A percentile compares a stretch with the other conserved stretches of the same genome.
These are phyloP conservation scores for Aspergillus avenaceus DNA, from an alignment of 495 filamentous ascomycete genomes.

Conservation along the genomic window DNA sequence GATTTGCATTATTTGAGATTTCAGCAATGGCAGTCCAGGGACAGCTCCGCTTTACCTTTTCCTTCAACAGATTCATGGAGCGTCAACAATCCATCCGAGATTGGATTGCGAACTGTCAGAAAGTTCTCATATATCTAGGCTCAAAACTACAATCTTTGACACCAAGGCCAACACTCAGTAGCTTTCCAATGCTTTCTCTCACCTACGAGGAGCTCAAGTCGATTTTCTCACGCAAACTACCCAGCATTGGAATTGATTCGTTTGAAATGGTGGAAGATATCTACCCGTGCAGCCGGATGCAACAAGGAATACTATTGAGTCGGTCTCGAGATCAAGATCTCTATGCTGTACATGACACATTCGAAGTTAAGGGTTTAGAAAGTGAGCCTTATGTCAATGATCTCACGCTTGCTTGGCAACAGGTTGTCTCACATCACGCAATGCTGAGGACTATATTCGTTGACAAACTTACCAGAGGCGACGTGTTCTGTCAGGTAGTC, in stretches of 20 bases:
- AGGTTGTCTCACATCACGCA: conserved; percentile 45
- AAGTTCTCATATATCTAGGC: conserved; percentile 48
- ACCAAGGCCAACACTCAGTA: conserved; percentile 54
- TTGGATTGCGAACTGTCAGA: conserved; percentile 59
- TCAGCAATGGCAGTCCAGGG: conserved; percentile 57
- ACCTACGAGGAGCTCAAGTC: conserved; percentile 53
- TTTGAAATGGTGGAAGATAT: conserved; percentile 51
- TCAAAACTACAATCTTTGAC: conserved; percentile 44
- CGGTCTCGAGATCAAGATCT: conserved; percentile 51
- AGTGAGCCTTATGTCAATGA: conserved; percentile 29
- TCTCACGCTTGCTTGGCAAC: conserved; percentile 44
- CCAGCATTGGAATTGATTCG: conserved; percentile 42
- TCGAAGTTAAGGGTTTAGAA: conserved; percentile 44
- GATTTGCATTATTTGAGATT: conserved; percentile 65
- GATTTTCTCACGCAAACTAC: conserved; percentile 40
- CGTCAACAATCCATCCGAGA: conserved; percentile 51
- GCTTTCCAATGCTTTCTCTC: conserved; percentile 59
- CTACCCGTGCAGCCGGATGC: conserved; percentile 65
- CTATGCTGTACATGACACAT: conserved; percentile 59
- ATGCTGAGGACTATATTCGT: conserved; percentile 51
- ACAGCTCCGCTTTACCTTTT: conserved; percentile 58
- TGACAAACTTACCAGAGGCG: conserved; percentile 40
- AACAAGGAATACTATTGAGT: conserved; percentile 63
- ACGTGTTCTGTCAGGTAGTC: conserved; percentile 48
- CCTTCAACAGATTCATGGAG: conserved; percentile 57